Evolutionary conservation across 768 basidiomycete genomes (phyloP), one percentile per base, ranked within the genome.

Genomic region (Leccinum obscurum): DNA sequence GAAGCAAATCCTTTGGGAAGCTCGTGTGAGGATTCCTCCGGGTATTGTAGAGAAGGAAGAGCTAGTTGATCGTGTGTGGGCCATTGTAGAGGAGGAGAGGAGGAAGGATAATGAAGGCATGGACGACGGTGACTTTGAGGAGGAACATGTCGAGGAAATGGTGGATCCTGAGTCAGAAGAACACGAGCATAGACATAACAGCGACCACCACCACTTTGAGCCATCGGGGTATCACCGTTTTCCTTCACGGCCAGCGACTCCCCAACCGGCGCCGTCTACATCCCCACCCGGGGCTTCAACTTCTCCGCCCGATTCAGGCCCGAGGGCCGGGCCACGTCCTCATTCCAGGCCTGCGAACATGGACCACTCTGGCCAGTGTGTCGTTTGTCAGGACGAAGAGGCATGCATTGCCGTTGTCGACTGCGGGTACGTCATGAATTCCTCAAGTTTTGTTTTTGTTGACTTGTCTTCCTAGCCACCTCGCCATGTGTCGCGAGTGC

Each of bases 351-450:
- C 56, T 20, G 30, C 61, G 44, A 62, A 13, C 20, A 55, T 82
- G 13, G 90, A 92, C 62, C 82, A 87, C 24, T 82, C 83, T 9
- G 93, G 95, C 2, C 74, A 95, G 5, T 97, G 95, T 71, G 92
- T 96, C 0, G 83, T 97, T 10, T 97, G 95, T 69, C 94, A 95
- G 69, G 95, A 97, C 62, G 91, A 94, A 60, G 94, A 96, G 64
- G 94, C 95, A 0, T 94, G 90, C 64, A 91, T 97, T 59, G 95
- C 93, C 2, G 86, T 94, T 57, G 90, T 96, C 13, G 95, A 97
- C 74, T 97, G 95, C 83, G 95, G 95, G 89, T 92, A 71, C 49
- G 88, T 83, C 1, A 15, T 49, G 11, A 26, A 54, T 48, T 28
- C 35, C 34, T 63, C 35, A 4, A 35, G 39, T 54, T 49, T 46